phyloP scores from a whole-genome alignment of 1,284 basidiomycete species.

The Apiotrichum gracile region DNA sequence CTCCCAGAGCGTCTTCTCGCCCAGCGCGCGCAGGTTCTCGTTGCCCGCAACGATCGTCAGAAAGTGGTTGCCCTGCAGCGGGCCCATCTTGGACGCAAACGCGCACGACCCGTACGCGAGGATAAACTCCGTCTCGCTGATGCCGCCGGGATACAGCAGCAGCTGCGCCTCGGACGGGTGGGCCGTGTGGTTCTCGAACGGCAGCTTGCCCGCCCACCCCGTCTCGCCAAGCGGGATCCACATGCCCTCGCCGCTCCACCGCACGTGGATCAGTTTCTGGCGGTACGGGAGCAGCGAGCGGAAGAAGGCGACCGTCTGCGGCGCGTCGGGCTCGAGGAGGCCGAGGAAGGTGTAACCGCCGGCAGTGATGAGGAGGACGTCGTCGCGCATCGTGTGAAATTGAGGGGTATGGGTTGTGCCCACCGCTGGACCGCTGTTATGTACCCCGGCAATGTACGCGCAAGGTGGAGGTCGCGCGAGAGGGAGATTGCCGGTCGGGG shows the following conservation, averaged over 20 bases:
- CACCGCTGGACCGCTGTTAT: too few relatives aligned
- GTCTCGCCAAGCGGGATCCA: slow-evolving; percentile 19
- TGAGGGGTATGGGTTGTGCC: too few relatives aligned
- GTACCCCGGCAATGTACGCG: too few relatives aligned
- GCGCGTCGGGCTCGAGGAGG: slow-evolving; percentile 9
- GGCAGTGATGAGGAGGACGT: slow-evolving; percentile 10
- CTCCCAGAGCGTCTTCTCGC: slow-evolving; percentile 16
- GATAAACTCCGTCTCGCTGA: slow-evolving; percentile 18
- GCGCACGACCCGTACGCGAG: slow-evolving; percentile 11
- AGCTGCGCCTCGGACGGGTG: slow-evolving; percentile 13
- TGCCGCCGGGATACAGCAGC: slow-evolving; percentile 16
- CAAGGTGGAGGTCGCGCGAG: too few relatives aligned
- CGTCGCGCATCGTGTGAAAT: background rate
- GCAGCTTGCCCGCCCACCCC: slow-evolving; percentile 1
- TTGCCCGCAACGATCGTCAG: slow-evolving; percentile 11
- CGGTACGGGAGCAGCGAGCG: slow-evolving; percentile 14
- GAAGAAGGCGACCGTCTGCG: slow-evolving; percentile 12
- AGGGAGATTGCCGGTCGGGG: too few relatives aligned
- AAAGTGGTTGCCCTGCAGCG: slow-evolving; percentile 17
- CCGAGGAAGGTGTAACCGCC: slow-evolving; percentile 11
- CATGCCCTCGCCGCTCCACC: slow-evolving; percentile 19
- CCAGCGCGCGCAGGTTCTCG: slow-evolving; percentile 12
- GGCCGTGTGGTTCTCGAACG: slow-evolving; percentile 19
- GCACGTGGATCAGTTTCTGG: slow-evolving; percentile 17
- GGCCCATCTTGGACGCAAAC: slow-evolving; percentile 18